A percentile compares a stretch with the other conserved stretches of the same genome.
Conservation (phyloP, 2,329 filamentous ascomycete genomes). For the Nemania sp. region DNA sequence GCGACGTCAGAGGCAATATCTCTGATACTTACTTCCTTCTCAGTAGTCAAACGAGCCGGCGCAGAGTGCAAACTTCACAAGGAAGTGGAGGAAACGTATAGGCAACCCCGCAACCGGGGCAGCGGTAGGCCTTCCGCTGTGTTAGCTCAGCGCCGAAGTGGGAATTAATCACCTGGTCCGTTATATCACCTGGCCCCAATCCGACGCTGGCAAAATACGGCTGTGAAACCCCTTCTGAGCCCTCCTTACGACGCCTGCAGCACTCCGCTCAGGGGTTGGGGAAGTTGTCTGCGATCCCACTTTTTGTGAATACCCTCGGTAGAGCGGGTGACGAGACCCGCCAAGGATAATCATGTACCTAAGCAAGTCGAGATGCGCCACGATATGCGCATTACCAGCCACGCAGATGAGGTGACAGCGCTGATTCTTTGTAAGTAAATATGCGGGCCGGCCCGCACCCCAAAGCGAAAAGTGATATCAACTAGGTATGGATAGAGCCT, state of each 20-base stretch:
- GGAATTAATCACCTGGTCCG: no score
- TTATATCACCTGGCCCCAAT: no score
- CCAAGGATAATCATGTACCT: no score
- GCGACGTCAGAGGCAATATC: not conserved
- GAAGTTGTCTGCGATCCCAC: conserved; percentile 6
- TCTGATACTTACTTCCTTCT: no score
- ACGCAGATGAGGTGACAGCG: no score
- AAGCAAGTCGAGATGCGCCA: no score
- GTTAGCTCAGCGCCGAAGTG: conserved; percentile 2
- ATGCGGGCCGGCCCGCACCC: conserved; percentile 11
- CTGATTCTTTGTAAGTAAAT: no score
- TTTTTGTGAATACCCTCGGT: no score
- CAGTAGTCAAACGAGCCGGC: not conserved
- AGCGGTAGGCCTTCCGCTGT: conserved; percentile 7
- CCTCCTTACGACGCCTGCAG: conserved; percentile 16
- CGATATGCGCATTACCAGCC: no score
- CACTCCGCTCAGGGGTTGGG: conserved; percentile 2
- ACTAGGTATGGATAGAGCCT: not conserved
- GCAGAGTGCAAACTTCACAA: not conserved
- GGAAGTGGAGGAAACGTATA: not conserved
- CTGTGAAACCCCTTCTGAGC: conserved; percentile 1
- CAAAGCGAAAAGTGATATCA: no score
- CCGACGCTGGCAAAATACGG: conserved; percentile 7
- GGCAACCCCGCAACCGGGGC: conserved; percentile 13
- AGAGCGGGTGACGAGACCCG: no score